phyloP scores from a whole-genome alignment of 495 filamentous ascomycete species.

The Delitschia confertaspora region DNA sequence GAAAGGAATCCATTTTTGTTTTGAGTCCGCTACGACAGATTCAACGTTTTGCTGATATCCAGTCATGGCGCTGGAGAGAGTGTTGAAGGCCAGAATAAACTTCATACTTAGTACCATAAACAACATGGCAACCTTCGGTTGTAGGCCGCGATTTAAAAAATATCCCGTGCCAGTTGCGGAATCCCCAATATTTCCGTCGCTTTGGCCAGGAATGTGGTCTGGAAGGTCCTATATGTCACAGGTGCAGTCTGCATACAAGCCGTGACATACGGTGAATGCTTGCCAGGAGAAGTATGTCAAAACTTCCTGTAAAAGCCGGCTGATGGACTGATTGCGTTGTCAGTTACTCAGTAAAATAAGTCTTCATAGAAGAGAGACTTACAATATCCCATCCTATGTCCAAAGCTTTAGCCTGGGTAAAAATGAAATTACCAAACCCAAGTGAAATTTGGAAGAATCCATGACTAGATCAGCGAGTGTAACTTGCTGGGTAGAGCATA shows the following conservation, averaged over 20 bases:
- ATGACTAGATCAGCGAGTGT: background rate
- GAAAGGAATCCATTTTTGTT: constrained; percentile 1
- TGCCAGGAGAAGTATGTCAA: constrained; percentile 26
- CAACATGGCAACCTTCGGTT: constrained; percentile 9
- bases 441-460: constrained; percentile 30
- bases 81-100: constrained; percentile 30
- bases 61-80: constrained; percentile 30
- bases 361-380: background rate
- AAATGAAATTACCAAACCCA: constrained; percentile 19
- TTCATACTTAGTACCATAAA: constrained; percentile 15
- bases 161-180: background rate
- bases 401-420: constrained; percentile 27
- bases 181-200: background rate
- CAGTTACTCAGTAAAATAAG: background rate
- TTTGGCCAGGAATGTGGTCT: constrained; percentile 12
- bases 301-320: constrained; percentile 24
- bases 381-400: constrained; percentile 32
- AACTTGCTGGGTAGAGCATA: background rate
- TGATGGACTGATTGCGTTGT: constrained; percentile 7
- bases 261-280: constrained; percentile 20
- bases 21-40: constrained; percentile 13
- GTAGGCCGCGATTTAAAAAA: constrained; percentile 2
- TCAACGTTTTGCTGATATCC: constrained; percentile 25
- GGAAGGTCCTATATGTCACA: constrained; percentile 21
- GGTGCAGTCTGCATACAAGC: constrained; percentile 23